Percentiles rank a stretch among this genome's conserved stretches.
These are phyloP conservation scores for Cryptococcus sp. DNA, from an alignment of 1,284 basidiomycete species.

Conservation along the genomic window DNA sequence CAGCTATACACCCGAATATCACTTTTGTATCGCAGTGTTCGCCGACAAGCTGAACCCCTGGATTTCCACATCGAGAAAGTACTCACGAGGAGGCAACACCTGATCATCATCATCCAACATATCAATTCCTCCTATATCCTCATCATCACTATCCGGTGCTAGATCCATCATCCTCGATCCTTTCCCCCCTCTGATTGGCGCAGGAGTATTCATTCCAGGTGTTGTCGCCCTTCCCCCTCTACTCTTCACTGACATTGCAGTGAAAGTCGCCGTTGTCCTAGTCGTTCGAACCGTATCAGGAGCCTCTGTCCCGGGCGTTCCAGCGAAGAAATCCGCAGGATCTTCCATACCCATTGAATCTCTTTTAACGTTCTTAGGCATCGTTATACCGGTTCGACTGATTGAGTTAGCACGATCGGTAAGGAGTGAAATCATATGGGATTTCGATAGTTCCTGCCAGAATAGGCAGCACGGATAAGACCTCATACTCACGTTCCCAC, in stretches of 20 bases:
- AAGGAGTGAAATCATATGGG: background rate
- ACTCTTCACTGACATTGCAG: background rate
- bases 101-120: conserved; percentile 9
- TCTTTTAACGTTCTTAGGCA: conserved; percentile 56
- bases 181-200: conserved; percentile 42
- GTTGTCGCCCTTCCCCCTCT: background rate
- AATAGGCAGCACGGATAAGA: background rate
- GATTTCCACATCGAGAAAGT: background rate
- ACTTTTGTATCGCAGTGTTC: background rate
- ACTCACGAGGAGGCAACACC: background rate
- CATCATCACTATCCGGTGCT: conserved; percentile 37
- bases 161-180: conserved; percentile 21
- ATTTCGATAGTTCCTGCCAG: background rate
- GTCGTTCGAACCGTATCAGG: conserved; percentile 55
- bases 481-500: conserved; percentile 44
- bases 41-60: background rate
- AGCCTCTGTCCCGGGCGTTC: conserved; percentile 45
- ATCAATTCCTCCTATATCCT: conserved; percentile 12
- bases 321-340: conserved; percentile 63
- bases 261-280: background rate
- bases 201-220: conserved; percentile 6
- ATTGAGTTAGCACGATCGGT: background rate
- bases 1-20: background rate
- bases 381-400: conserved; percentile 37
- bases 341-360: conserved; percentile 80